Evolutionary conservation across 441 rosid genomes (phyloP), one percentile per base, ranked within the genome.

Genomic region (Syzygium malaccense): DNA sequence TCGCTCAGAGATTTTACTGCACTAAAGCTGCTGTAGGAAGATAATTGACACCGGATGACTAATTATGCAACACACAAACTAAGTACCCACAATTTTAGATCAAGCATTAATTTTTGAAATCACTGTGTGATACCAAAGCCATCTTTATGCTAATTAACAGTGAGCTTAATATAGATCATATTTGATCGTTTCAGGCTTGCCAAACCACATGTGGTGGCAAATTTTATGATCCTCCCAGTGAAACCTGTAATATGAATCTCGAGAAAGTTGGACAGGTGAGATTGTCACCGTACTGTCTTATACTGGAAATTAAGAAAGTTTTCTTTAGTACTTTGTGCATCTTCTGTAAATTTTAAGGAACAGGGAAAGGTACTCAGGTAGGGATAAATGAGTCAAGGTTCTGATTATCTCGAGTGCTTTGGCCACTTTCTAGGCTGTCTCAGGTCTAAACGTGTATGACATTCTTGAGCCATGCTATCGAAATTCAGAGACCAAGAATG

Each of bases 391-490:
- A 37, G 45, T 45, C 66, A 57, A 68, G 88, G 23, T 30, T 41
- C 12, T 66, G 11, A 87, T 45, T 53, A 68, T 49, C 57, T 17
- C 45, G 8, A 88, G 49, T 33, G 33, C 14, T 45, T 79, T 55
- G 19, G 79, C 66, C 32, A 48, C 19, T 37, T 28, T 49, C 13
- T n/a, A 89, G 90, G 88, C 88, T 60, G 30, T 86, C 28, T n/a
- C 10, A 30, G 88, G 90, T 78, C 86, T 89, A 78, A 89, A 89
- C 86, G 0, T 3, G 15, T 89, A 89, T 5, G 37, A 89, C 58
- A 89, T 86, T 45, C 90, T 89, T 64, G 90, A 89, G 80, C 88
- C 88, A 20, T 86, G 88, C 55, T 86, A 89, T 51, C 18, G 6
- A 20, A 56, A 58, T 89, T 56, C 79, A 33, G 48, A 49, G 55